These are phyloP conservation scores for Nothophaeocryptopus gaeumannii DNA, from an alignment of 2,329 filamentous ascomycete species.

Conservation along the genomic window DNA sequence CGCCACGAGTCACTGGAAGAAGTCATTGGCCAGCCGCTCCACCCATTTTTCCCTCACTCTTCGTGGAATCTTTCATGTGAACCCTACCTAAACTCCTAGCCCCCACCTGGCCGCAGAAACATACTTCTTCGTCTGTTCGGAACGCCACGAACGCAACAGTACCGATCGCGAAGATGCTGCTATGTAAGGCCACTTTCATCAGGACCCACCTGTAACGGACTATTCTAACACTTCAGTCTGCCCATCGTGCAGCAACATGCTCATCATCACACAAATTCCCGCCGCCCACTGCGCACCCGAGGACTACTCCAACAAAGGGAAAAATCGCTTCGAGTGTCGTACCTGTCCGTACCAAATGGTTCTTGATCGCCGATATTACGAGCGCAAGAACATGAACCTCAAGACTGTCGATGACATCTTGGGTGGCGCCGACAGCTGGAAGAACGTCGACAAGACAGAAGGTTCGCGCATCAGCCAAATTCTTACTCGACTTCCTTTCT, in stretches of 20 bases:
- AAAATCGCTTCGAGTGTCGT: conserved; percentile 89
- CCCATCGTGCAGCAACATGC: conserved; percentile 78
- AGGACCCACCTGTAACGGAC: neutral
- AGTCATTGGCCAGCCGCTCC: too few species aligned
- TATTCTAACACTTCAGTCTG: conserved; percentile 57
- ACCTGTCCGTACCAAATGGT: conserved; percentile 91
- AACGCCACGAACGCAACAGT: too few species aligned
- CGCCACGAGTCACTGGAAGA: too few species aligned
- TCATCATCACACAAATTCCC: conserved; percentile 62
- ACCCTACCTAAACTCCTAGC: too few species aligned
- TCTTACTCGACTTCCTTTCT: neutral
- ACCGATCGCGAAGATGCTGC: conserved; percentile 52
- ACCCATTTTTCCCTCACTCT: too few species aligned
- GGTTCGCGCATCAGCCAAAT: conserved; percentile 41
- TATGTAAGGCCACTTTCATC: conserved; percentile 52
- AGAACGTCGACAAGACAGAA: conserved; percentile 80
- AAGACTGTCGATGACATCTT: conserved; percentile 89
- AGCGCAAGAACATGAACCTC: conserved; percentile 73
- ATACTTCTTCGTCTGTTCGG: neutral
- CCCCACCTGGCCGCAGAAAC: too few species aligned
- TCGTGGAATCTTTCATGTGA: too few species aligned
- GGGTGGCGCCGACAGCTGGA: conserved; percentile 83
- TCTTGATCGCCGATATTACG: conserved; percentile 75
- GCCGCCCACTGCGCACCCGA: conserved; percentile 35
- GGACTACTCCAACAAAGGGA: conserved; percentile 40